Conservation (phyloP, 495 filamentous ascomycete genomes). For the Sabuloglossum arenarium region DNA sequence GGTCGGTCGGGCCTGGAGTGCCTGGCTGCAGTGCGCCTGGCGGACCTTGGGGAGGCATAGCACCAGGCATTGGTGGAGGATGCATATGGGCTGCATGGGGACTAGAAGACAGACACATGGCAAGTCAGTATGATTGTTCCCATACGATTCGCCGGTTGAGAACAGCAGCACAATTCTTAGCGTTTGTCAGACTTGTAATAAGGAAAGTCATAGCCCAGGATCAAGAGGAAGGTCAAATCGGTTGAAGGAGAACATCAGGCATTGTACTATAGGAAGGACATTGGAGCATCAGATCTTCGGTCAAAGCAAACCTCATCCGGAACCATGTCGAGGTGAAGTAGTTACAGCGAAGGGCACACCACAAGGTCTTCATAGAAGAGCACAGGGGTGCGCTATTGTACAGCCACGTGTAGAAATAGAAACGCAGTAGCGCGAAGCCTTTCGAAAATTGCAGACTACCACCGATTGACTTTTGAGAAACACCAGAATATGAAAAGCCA, state of each 20-base stretch:
- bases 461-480: not conserved
- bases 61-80: conserved; percentile 20
- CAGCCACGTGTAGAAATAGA: not conserved
- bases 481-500: not conserved
- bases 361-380: not conserved
- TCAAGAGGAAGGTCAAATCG: conserved; percentile 1
- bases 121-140: not conserved
- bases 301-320: not conserved
- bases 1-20: conserved; percentile 21
- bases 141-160: not conserved
- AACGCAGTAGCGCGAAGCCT: not conserved
- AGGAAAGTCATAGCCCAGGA: not conserved
- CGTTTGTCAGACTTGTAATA: not conserved
- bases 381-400: not conserved
- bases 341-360: conserved; percentile 1
- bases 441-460: not conserved
- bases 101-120: conserved; percentile 17
- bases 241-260: not conserved
- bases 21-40: conserved; percentile 22
- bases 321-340: not conserved
- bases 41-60: conserved; percentile 19
- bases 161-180: not conserved
- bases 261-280: not conserved
- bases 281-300: not conserved
- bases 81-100: conserved; percentile 27